phyloP scores from a whole-genome alignment of 2,329 filamentous ascomycete species.

The Aureobasidium pullulans region DNA sequence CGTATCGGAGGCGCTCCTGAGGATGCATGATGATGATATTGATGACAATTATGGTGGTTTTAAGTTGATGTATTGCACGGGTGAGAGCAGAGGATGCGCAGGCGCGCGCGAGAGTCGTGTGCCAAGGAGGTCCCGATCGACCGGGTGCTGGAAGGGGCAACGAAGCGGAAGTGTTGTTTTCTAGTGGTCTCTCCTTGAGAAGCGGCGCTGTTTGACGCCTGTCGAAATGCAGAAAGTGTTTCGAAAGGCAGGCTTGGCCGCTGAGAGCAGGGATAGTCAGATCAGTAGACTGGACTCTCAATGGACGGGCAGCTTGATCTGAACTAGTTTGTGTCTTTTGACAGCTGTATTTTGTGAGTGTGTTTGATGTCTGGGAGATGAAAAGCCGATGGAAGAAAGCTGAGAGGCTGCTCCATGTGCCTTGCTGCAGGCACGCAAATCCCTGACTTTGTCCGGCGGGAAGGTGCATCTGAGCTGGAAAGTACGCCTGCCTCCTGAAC shows the following conservation, averaged over 20 bases:
- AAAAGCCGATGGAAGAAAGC: not conserved
- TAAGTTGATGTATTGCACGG: not conserved
- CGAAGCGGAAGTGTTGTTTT: not conserved
- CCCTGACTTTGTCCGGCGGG: not conserved
- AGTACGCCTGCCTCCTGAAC: no score
- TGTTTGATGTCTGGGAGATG: not conserved
- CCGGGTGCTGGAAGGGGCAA: not conserved
- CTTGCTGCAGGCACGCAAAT: not conserved
- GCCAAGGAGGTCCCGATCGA: not conserved
- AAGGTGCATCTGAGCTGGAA: not conserved
- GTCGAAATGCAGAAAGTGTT: not conserved
- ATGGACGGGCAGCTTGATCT: not conserved
- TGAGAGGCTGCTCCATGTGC: not conserved
- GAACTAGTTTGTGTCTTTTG: not conserved
- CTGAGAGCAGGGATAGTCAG: not conserved
- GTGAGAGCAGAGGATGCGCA: no score
- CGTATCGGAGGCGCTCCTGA: not conserved
- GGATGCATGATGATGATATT: not conserved
- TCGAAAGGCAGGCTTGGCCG: not conserved
- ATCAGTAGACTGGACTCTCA: not conserved
- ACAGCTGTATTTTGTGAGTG: not conserved
- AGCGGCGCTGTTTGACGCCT: not conserved
- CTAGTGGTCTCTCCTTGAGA: not conserved
- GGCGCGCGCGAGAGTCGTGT: no score
- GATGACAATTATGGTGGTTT: not conserved